Conservation (phyloP, 768 basidiomycete genomes). For the Pisolithus marmoratus region DNA sequence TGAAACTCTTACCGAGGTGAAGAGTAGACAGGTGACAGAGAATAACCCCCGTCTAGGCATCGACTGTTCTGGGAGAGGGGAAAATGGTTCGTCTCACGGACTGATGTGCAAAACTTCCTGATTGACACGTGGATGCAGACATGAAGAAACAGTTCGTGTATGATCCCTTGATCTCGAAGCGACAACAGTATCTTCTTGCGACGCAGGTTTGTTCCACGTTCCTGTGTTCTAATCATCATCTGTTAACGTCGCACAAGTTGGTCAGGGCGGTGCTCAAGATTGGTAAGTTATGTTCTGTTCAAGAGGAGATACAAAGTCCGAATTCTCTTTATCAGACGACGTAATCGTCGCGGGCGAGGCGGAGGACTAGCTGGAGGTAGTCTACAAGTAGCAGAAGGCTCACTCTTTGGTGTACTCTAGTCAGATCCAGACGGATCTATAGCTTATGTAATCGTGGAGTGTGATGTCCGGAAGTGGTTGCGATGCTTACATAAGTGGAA, state of each 20-base stretch:
- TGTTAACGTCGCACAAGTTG: slow-evolving; percentile 40
- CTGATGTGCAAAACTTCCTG: too few species aligned
- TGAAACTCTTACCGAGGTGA: slow-evolving; percentile 93
- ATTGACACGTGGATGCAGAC: too few species aligned
- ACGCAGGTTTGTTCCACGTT: slow-evolving; percentile 62
- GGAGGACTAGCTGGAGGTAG: slow-evolving; percentile 46
- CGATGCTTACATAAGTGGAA: too few species aligned
- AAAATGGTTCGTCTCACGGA: slow-evolving; percentile 60
- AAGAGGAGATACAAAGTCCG: slow-evolving; percentile 1
- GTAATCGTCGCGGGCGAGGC: slow-evolving; percentile 70
- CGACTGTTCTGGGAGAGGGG: slow-evolving; percentile 80
- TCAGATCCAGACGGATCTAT: neutral
- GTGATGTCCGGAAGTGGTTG: too few species aligned
- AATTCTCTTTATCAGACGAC: slow-evolving; percentile 48
- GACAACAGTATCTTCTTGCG: slow-evolving; percentile 96
- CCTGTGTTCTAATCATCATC: neutral
- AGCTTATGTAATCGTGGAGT: too few species aligned
- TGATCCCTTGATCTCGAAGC: slow-evolving; percentile 94
- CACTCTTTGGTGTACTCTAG: neutral
- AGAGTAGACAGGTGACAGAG: slow-evolving; percentile 87
- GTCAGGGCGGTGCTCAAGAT: slow-evolving; percentile 87
- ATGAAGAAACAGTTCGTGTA: slow-evolving; percentile 98
- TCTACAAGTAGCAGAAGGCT: neutral
- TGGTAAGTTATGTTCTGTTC: slow-evolving; percentile 38
- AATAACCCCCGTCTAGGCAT: slow-evolving; percentile 83